Evolutionary conservation across 352 stramenopile genomes (phyloP), one percentile per base, ranked within the genome.

Genomic region (Pythium plurisporium): DNA sequence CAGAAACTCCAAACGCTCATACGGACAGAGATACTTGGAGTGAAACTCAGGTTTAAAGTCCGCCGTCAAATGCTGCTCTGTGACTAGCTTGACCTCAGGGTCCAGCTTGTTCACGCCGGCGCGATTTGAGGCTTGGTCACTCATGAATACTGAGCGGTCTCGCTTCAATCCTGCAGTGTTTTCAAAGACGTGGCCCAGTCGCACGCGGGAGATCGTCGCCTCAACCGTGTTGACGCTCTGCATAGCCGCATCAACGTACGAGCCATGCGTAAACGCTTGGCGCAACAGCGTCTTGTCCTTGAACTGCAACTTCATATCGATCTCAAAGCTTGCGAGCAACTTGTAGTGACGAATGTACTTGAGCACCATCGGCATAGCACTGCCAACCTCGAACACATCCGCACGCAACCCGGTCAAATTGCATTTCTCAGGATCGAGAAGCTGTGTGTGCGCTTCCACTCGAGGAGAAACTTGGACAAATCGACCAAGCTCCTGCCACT

Each of bases 1-100:
- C 0, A 95, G 55, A 64, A 94, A 95, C 63, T 92, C 83, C 22
- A 95, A 68, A 4, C 86, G 80, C 31, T 94, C 83, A 55, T 95
- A 93, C 40, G 85, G 78, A 41, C 82, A 92, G 34, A 89, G 56
- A 47, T 79, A 93, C 12, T 73, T 73, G 4, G 83, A 90, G 57
- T 89, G 74, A 25, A 88, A 89, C 54, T 89, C 73, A n/a, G 87
- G 67, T 31, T 82, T 82, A 49, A 89, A 91, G 42, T 91, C 82
- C 0, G 61, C 63, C 6, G 76, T 78, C 17, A 89, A 69, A 38
- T 89, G 82, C 52, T 77, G 79, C 17, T 83, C 70, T 0, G 79
- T 66, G 17, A 89, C 69, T 14, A 72, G 52, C 47, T 81, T 71
- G 51, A 91, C 65, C 22, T 82, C 73, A 0, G 53, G 47, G n/a